Evolutionary conservation across 106 monocot genomes (phyloP), one percentile per base, ranked within the genome.

Genomic region (Triglochin maritima): DNA sequence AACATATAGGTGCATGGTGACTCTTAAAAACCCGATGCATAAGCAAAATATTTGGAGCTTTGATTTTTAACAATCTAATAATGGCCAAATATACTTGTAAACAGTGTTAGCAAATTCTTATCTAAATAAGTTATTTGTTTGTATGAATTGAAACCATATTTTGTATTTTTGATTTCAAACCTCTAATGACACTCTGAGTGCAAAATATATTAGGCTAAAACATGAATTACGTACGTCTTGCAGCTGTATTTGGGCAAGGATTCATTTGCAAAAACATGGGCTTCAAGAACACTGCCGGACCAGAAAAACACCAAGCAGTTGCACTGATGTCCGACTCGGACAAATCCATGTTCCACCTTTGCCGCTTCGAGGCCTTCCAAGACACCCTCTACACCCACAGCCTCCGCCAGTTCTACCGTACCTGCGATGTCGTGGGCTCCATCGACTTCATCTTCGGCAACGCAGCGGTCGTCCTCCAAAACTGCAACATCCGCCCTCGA

Each of bases 241-340:
- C 52, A 52, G 52, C 9, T 52, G 52, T 52, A 11, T 8, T 52
- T 13, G 90, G 84, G 2, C 74, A 87, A 43, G 79, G 80, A 0
- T 90, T 90, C 84, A 71, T 87, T 55, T 79, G 69, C 29, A 62
- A 69, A 2, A 77, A 49, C 64, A 75, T 90, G 67, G 90, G 79
- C 4, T 81, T 90, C 80, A 67, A 55, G 45, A 90, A 90, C 90
- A 82, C 86, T 3, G 90, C 90, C 0, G 90, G 90, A 4, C 63
- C 90, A 2, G 45, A 4, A 2, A 84, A 84, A 70, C 72, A 84
- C 72, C 90, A 90, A 64, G 90, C 90, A 3, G 90, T 90, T 49
- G 90, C 90, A 2, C 71, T 90, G 5, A 77, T 81, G 4, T 79
- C 79, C 3, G 72, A 79, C 7, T 68, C 84, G n/a, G 90, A 90